phyloP scores from a whole-genome alignment of 495 filamentous ascomycete genomes.

The Neurospora tetrasperma region DNA sequence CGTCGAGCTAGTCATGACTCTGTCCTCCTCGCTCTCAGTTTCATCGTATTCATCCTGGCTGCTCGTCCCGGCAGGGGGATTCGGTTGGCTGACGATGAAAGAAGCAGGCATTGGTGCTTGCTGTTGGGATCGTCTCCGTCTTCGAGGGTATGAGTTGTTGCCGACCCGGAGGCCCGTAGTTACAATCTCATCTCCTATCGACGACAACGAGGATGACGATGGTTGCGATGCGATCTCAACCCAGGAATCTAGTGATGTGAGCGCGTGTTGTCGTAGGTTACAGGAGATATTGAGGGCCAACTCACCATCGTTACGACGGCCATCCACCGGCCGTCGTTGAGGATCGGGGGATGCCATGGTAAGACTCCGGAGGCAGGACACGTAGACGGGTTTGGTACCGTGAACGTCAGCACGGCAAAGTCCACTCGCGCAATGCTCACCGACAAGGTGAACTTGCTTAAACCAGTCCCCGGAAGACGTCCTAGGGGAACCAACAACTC shows the following conservation, averaged over 20 bases:
- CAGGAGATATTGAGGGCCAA: neutral
- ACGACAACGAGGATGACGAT: conserved; percentile 83
- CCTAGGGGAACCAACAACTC: neutral
- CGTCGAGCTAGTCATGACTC: conserved; percentile 72
- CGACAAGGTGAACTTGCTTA: neutral
- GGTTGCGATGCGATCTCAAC: conserved; percentile 90
- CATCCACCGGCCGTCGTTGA: conserved; percentile 7
- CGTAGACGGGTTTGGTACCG: neutral
- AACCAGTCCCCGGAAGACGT: neutral
- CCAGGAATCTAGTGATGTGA: conserved; percentile 75
- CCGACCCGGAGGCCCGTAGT: conserved; percentile 74
- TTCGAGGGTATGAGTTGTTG: conserved; percentile 36
- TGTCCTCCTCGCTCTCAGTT: conserved; percentile 49
- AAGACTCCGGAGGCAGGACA: neutral
- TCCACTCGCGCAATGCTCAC: neutral
- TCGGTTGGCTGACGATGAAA: conserved; percentile 25
- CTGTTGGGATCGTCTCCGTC: conserved; percentile 46
- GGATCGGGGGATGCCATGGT: conserved; percentile 15
- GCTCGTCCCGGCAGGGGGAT: conserved; percentile 49
- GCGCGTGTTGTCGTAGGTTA: conserved; percentile 4
- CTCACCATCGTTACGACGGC: conserved; percentile 27
- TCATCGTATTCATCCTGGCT: conserved; percentile 82
- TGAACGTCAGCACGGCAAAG: neutral
- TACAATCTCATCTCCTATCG: conserved; percentile 77
- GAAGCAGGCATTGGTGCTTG: conserved; percentile 27